Conservation (phyloP, 352 stramenopile species). For the Globisporangium solare region DNA sequence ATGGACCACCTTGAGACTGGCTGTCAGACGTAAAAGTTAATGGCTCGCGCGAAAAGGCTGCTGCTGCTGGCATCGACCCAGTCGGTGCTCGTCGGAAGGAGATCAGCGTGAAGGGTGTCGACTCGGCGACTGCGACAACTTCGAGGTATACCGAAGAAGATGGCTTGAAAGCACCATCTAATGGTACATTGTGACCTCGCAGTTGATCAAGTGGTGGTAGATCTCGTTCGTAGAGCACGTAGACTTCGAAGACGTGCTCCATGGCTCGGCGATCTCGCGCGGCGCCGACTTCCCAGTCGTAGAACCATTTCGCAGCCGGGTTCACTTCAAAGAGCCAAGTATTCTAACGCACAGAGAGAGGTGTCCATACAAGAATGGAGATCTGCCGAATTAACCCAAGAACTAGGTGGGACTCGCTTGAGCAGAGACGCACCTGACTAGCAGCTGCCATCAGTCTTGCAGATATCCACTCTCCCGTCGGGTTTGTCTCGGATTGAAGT, state of each 20-base stretch:
- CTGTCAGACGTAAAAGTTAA: too few relatives aligned
- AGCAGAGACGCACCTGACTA: not conserved
- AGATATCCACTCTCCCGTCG: not conserved
- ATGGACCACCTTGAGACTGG: not conserved
- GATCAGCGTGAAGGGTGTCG: conserved; percentile 3
- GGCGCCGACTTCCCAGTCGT: conserved; percentile 8
- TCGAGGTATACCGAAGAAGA: too few relatives aligned
- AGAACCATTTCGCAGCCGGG: conserved; percentile 3
- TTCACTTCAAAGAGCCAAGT: conserved; percentile 10
- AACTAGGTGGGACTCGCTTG: too few relatives aligned
- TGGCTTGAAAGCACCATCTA: too few relatives aligned
- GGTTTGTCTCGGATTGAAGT: conserved; percentile 1
- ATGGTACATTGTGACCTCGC: not conserved
- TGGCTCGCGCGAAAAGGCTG: not conserved
- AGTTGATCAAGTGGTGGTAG: not conserved
- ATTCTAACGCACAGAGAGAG: not conserved
- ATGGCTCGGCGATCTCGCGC: conserved; percentile 5
- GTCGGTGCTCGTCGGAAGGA: conserved; percentile 1
- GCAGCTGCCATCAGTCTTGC: conserved; percentile 4
- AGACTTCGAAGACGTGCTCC: conserved; percentile 8
- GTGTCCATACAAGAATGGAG: too few relatives aligned
- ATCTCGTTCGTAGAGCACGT: not conserved
- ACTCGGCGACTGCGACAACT: conserved; percentile 2
- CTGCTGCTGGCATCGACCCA: not conserved
- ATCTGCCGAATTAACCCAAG: too few relatives aligned